Percentiles rank a stretch among this genome's conserved stretches.
phyloP scores from a whole-genome alignment of 768 basidiomycete genomes.

The Agaricus subrufescens region DNA sequence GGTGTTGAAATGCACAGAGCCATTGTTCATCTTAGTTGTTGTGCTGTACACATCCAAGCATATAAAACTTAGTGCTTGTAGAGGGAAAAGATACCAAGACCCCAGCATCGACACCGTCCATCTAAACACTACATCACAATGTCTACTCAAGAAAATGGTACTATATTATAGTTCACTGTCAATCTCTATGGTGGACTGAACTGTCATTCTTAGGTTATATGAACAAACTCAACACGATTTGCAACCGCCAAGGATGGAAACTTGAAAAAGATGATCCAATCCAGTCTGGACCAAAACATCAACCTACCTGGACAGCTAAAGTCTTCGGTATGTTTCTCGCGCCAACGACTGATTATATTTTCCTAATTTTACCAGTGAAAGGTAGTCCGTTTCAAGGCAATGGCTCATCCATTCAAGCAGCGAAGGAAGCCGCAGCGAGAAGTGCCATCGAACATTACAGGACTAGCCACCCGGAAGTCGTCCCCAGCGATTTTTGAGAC shows the following conservation, averaged over 20 bases:
- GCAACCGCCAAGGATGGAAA: neutral
- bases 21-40: too few species aligned
- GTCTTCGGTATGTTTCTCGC: neutral
- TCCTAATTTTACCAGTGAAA: neutral
- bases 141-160: neutral
- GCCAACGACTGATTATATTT: neutral
- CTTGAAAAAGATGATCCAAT: neutral
- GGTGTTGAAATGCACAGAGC: too few species aligned
- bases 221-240: slow-evolving; percentile 2
- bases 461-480: neutral
- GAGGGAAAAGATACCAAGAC: too few species aligned
- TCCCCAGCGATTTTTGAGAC: neutral
- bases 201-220: neutral
- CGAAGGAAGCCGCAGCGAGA: neutral
- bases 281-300: neutral
- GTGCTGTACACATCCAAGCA: too few species aligned
- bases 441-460: neutral
- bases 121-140: too few species aligned
- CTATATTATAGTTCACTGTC: neutral
- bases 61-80: too few species aligned
- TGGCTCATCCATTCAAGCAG: neutral
- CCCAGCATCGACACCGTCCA: too few species aligned
- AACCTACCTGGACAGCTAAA: neutral
- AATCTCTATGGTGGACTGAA: neutral
- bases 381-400: neutral